Evolutionary conservation across 352 stramenopile genomes (phyloP).

Genomic region (Phytophthora hibernalis): DNA sequence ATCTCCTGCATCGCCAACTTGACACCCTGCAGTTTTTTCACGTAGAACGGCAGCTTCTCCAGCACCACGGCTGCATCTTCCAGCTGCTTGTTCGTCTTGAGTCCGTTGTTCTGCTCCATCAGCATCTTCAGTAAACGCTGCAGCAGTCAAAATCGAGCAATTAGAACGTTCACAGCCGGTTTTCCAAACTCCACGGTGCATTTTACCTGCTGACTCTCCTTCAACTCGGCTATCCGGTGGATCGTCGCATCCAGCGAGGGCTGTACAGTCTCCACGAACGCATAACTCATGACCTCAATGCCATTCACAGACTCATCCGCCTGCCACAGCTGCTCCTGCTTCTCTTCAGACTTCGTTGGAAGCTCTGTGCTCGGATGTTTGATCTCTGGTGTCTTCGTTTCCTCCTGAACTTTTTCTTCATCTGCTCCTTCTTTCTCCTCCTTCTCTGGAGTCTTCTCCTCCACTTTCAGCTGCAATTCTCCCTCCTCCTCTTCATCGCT

Average conservation of each 20-base stretch:
- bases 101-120: constrained; percentile 50
- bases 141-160: constrained; percentile 8
- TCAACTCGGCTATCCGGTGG: constrained; percentile 75
- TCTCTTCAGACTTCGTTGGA: constrained; percentile 8
- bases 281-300: constrained; percentile 59
- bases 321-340: constrained; percentile 42
- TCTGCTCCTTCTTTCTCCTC: constrained; percentile 13
- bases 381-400: constrained; percentile 22
- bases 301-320: constrained; percentile 55
- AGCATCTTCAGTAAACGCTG: constrained; percentile 65
- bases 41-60: constrained; percentile 75
- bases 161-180: background rate
- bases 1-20: constrained; percentile 71
- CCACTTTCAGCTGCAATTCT: constrained; percentile 7
- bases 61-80: constrained; percentile 69
- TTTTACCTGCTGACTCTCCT: constrained; percentile 46
- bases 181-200: background rate
- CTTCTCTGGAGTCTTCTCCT: constrained; percentile 11
- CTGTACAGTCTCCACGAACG: constrained; percentile 59
- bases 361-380: constrained; percentile 5
- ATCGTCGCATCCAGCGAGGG: constrained; percentile 75
- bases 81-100: constrained; percentile 67
- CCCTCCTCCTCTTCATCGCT: constrained; percentile 47
- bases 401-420: constrained; percentile 29
- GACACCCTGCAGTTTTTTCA: constrained; percentile 70